Base-by-base conservation (phyloP, 345 rosid genomes). In the Populus ilicifolia region DNA sequence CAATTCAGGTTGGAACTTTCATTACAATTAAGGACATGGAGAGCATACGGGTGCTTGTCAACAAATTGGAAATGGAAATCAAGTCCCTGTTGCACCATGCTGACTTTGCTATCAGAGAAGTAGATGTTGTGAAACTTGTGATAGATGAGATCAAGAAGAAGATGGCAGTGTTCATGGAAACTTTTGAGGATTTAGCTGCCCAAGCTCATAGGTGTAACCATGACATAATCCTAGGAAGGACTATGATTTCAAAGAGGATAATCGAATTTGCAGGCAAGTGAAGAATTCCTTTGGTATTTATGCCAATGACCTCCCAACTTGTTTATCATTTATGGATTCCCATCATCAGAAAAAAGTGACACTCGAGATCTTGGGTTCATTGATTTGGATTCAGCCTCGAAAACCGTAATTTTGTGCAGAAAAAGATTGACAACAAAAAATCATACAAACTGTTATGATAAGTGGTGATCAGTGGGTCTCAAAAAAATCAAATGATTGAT, bases 121-220 rank as follows among this genome's bases (percentile, higher is more conserved):
- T 90, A 67, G 89, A 82, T 50, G 86, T 75, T 0, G 80, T 90
- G 84, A 89, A 80, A 80, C 77, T 93, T 44, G 93, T 87, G 2
- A 90, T 95, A 56, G 94, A 85, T 16, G 98, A 95, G 85, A 90
- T 95, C 81, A 93, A 86, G 90, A 95, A 84, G 88, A 89, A 86
- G 83, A 77, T 93, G 44, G 88, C 81, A 73, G 82, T 78, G 73
- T 89, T 90, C 69, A 85, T 80, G 81, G 86, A 85, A 36, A 85
- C 85, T 8, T 84, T 93, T 33, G 93, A 93, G 75, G 89, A 79
- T 74, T 90, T 93, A 52, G 85, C 86, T 41, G 79, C 41, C 43
- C 97, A 85, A 59, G 93, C 98, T 33, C 81, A 75, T 73, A 90
- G 82, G 82, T 95, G 96, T 75, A 87, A 92, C 86, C 82, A 84